Evolutionary conservation across 2,329 filamentous ascomycete species (phyloP), one percentile per base, ranked within the genome.

Genomic region (Monilinia vaccinii-corymbosi): DNA sequence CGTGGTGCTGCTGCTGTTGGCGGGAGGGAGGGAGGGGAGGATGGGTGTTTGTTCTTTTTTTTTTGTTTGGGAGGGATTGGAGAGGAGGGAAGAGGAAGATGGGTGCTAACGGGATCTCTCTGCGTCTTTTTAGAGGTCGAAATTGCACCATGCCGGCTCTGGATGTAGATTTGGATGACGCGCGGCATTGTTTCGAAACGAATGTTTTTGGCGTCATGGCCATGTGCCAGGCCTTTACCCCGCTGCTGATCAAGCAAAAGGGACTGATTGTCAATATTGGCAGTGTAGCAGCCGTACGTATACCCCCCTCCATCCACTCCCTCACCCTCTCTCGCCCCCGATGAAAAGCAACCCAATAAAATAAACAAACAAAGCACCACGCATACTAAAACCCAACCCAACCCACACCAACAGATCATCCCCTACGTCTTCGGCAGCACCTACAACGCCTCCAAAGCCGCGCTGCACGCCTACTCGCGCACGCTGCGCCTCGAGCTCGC

Each of bases 401-500:
- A 28, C 3, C 25, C 25, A 28, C 5, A 3, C 6, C 9, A 8
- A 14, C 28, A 89, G 28, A 83, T 91, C 45, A 89, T 95, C 65
- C 83, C 89, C 4, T 96, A 96, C 73, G 79, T 86, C 1, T 90
- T 90, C 48, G 91, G 91, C 25, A 85, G 85, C 71, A 93, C 96
- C 71, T 97, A 97, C 81, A 96, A 92, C 72, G 89, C 91, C 2
- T 91, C 88, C 62, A 97, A 97, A 76, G 90, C 91, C 23, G 92
- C 92, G 1, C 34, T 71, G 1, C 63, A 67, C 25, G 36, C 62
- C 1, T 66, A 62, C 31, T 63, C 63, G 11, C 58, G 67, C 3
- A 68, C 63, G 0, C 63, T 71, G 1, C 63, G 70, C 8, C 57
- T 70, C 0, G 70, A 71, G 55, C 62, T 71, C 23, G 67, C 63